phyloP scores from a whole-genome alignment of 371 early-diverging fungal species.

The Syncephalis plumigaleata region DNA sequence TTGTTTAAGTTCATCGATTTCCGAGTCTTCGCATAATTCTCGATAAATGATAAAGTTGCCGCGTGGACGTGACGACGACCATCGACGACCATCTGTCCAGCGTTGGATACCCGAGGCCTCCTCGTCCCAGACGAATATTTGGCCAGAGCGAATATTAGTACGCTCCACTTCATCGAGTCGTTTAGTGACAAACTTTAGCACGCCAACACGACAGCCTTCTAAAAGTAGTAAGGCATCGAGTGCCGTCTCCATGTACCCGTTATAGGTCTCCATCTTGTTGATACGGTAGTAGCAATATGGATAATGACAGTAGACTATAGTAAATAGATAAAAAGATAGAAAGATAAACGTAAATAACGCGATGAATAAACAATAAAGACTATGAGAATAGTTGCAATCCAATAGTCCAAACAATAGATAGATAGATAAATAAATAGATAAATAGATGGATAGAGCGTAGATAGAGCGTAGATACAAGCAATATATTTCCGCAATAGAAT shows the following conservation, averaged over 20 bases:
- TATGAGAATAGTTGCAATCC: no score
- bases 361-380: no score
- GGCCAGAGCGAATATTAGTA: constrained; percentile 54
- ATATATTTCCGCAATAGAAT: no score
- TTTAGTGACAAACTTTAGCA: constrained; percentile 37
- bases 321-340: no score
- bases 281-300: no score
- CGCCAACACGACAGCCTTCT: constrained; percentile 50
- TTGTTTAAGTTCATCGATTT: no score
- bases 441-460: no score
- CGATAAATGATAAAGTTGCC: constrained; percentile 66
- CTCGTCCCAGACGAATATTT: constrained; percentile 78
- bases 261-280: constrained; percentile 27
- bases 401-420: no score
- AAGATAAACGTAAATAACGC: no score
- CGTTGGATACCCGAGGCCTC: constrained; percentile 76
- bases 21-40: constrained; percentile 38
- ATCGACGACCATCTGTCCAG: constrained; percentile 82
- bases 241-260: constrained; percentile 50
- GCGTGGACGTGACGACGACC: constrained; percentile 72
- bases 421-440: no score
- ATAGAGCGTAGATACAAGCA: no score
- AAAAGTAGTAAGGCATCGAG: constrained; percentile 59
- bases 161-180: constrained; percentile 65
- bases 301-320: no score